These are phyloP conservation scores for Termitomyces sp. DNA, from an alignment of 768 basidiomycete species.

Conservation along the genomic window DNA sequence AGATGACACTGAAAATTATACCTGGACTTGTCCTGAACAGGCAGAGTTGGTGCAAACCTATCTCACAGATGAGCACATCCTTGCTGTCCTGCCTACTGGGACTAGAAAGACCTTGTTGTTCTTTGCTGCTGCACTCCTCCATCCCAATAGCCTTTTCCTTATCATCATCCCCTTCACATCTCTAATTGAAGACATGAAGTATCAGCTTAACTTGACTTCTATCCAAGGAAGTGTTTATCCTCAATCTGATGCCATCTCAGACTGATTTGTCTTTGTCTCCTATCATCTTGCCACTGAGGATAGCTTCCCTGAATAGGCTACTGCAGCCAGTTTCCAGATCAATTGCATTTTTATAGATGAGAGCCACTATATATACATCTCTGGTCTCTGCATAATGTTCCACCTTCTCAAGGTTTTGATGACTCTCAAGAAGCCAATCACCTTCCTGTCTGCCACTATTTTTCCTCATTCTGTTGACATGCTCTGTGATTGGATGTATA, in stretches of 20 bases:
- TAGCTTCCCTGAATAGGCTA: no score
- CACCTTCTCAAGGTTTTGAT: not conserved
- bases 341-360: no score
- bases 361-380: no score
- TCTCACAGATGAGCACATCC: no score
- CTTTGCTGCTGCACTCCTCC: no score
- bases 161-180: not conserved
- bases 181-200: not conserved
- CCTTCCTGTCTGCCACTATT: conserved; percentile 1
- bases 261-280: not conserved
- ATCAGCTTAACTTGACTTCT: no score
- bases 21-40: no score
- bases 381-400: no score
- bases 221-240: no score
- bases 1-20: not conserved
- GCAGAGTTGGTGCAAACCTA: conserved; percentile 1
- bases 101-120: no score
- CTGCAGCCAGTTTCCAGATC: no score
- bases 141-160: not conserved
- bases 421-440: not conserved
- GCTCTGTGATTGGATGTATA: not conserved
- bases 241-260: not conserved
- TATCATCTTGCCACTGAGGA: not conserved
- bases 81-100: no score
- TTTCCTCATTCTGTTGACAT: not conserved